Evolutionary conservation across 2,329 filamentous ascomycete species (phyloP), one percentile per base, ranked within the genome.

Genomic region (Stemphylium vesicarium): DNA sequence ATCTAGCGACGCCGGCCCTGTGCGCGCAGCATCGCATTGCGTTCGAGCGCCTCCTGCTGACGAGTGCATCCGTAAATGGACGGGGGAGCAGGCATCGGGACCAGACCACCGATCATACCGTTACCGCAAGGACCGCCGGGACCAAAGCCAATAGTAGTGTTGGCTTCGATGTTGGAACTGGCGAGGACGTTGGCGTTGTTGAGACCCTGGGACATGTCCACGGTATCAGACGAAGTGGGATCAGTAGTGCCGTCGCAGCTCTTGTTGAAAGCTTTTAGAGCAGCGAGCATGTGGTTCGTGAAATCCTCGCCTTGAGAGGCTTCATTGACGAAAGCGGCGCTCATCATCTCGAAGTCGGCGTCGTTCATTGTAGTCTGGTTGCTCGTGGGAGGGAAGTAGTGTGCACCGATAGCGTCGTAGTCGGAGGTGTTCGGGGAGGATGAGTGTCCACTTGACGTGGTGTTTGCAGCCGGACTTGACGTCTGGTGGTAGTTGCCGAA

Each of bases 31-130:
- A 32, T 46, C 2, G 44, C 50, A 5, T 57, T 59, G 33, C 62
- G 65, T 37, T 61, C 38, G 2, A 65, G 52, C 13, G 64, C 66
- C 46, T 66, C 57, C 13, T 59, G 52, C 51, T 68, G 63, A 11
- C 63, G 57, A 10, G 22, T 33, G 5, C 56, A 41, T 16, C 58
- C 64, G 18, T n/a, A 55, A 11, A 39, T 39, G 15, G 31, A 16
- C 5, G 31, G 48, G 16, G 26, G 46, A 15, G 26, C 15, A 22
- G 38, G 53, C 36, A 49, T 53, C 35, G 35, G 49, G 10, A 40
- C n/a, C 0, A 32, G 16, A 5, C 18, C 16, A 7, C 18, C 38
- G 5, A 45, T 46, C 35, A 47, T 47, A 7, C 44, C 51, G 4
- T 38, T 59, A 3, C 41, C 44, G 15, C 4, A 38, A 15, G 43